Evolutionary conservation across 768 basidiomycete genomes (phyloP).

Genomic region (Neoboletus magnificus): DNA sequence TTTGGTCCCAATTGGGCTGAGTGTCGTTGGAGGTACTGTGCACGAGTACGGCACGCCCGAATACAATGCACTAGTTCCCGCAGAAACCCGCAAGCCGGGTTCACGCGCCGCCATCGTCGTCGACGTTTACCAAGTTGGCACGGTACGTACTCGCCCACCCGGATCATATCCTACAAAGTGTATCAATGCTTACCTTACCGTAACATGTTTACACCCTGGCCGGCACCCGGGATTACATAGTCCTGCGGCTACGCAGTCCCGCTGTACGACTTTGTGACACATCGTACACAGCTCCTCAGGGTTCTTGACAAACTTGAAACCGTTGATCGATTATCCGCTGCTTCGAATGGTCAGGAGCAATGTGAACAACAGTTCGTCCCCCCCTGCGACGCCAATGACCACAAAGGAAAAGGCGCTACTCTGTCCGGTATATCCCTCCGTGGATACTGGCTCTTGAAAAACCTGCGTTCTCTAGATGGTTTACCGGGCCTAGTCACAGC

Average conservation of each 20-base stretch:
- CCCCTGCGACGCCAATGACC: slow-evolving; percentile 7
- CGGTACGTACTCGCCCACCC: slow-evolving; percentile 32
- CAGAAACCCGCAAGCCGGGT: slow-evolving; percentile 47
- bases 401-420: background rate
- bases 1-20: background rate
- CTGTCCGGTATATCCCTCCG: slow-evolving; percentile 39
- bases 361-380: background rate
- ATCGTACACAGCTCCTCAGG: slow-evolving; percentile 50
- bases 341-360: background rate
- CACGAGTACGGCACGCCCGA: slow-evolving; percentile 62
- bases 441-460: slow-evolving; percentile 50
- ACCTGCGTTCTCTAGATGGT: slow-evolving; percentile 53
- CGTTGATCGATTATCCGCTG: slow-evolving; percentile 31
- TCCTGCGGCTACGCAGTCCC: slow-evolving; percentile 68
- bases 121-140: slow-evolving; percentile 53
- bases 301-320: slow-evolving; percentile 41
- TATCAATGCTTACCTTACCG: background rate
- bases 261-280: slow-evolving; percentile 52
- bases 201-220: background rate
- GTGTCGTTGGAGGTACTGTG: slow-evolving; percentile 42
- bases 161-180: background rate
- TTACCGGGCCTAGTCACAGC: slow-evolving; percentile 44
- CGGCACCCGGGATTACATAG: slow-evolving; percentile 31
- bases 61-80: slow-evolving; percentile 51
- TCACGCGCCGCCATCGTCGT: slow-evolving; percentile 59